Evolutionary conservation across 2,329 filamentous ascomycete species (phyloP).

Genomic region (Ophiostoma pallidulum): DNA sequence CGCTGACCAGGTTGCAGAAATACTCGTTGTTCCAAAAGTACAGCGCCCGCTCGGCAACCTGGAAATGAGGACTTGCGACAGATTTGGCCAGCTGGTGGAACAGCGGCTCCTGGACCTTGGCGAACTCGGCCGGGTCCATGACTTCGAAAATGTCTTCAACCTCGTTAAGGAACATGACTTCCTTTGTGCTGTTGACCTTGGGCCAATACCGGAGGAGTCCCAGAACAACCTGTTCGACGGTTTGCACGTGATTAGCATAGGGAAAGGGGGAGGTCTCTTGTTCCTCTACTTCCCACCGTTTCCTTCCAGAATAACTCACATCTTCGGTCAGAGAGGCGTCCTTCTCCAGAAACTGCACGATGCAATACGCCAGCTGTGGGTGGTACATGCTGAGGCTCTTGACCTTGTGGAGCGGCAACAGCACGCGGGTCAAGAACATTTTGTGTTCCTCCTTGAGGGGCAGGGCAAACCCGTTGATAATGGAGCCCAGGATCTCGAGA

Average conservation of each 20-base stretch:
- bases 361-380: constrained; percentile 95
- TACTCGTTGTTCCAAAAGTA: constrained; percentile 99
- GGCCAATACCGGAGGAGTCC: constrained; percentile 95
- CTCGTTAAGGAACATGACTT: constrained; percentile 99
- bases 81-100: constrained; percentile 98
- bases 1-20: constrained; percentile 97
- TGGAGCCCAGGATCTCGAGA: constrained; percentile 91
- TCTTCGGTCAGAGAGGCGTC: constrained; percentile 96
- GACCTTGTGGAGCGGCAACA: constrained; percentile 92
- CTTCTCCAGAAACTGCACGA: constrained; percentile 97
- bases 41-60: constrained; percentile 90
- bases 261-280: background rate
- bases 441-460: constrained; percentile 98
- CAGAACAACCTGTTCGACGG: constrained; percentile 63
- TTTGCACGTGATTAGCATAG: constrained; percentile 13
- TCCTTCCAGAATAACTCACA: no score
- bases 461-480: constrained; percentile 96
- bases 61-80: constrained; percentile 95
- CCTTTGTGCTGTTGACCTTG: constrained; percentile 98
- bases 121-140: constrained; percentile 97
- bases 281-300: no score
- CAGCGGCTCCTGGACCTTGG: constrained; percentile 93
- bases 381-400: constrained; percentile 99
- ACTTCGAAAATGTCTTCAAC: constrained; percentile 99
- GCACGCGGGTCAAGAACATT: constrained; percentile 85